Evolutionary conservation across 768 basidiomycete genomes (phyloP), one percentile per base, ranked within the genome.

Genomic region (Amanita muscaria): DNA sequence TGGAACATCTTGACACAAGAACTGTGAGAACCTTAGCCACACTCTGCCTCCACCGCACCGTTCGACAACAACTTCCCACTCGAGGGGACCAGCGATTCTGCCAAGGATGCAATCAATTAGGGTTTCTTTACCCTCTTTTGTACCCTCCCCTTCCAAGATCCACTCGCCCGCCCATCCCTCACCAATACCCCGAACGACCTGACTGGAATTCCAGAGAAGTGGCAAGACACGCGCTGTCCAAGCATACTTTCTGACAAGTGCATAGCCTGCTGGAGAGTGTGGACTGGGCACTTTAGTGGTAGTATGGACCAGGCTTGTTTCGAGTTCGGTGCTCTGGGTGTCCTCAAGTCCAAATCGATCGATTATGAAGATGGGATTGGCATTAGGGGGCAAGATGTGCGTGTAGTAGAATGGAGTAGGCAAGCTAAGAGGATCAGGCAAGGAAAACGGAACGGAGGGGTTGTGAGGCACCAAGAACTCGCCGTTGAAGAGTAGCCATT

Each of bases 401-500:
- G 70, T 60, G 59, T 83, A 88, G 64, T 88, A 89, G 49, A 80
- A 77, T 1, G 87, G 87, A 0, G 85, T 79, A 0, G 84, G 84
- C 7, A 89, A 70, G 40, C 66, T 69, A 15, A 87, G 69, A 1
- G 80, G 69, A 41, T 79, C 72, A 11, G 64, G 56, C 15, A 85
- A 56, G 2, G 79, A 75, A 3, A 80, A 62, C 3, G 78, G 59
- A 3, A 69, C 65, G 3, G 79, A 76, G 1, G 80, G 80, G 24
- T 59, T 64, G 60, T 78, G 87, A 0, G 80, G 79, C 19, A 77
- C 63, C 24, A 90, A 75, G 19, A 61, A 56, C 15, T 67, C 52
- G 4, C 87, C 88, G 49, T 83, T 74, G 56, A 77, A 90, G n/a
- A 90, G 52, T 15, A 90, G 69, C 88, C 88, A 90, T 34, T 70